Base-by-base conservation (phyloP, 2,329 filamentous ascomycete genomes). In the Alternaria alternata region DNA sequence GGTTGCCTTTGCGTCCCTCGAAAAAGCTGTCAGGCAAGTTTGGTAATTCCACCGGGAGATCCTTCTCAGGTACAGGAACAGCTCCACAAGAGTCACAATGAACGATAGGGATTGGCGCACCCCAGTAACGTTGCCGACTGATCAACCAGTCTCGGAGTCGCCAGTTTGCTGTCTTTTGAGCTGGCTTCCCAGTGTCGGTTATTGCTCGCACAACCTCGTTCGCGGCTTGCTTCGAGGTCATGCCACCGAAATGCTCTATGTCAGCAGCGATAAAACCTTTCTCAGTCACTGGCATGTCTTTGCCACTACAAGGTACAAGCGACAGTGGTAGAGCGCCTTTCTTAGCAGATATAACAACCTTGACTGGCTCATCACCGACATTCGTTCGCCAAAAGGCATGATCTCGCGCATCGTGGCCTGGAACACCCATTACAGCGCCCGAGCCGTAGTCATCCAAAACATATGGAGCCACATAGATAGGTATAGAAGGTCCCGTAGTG, bases 91-190 rank as follows among this genome's bases (percentile, higher is more conserved):
- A 84, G 18, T 80, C 76, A 73, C 93, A 96, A 79, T 97, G 92
- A 36, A 96, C 84, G 54, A 97, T 93, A 18, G 93, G 93, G 54
- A 97, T 96, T 0, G 93, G 93, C 0, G 93, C 87, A 14, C 93
- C 93, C 93, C 93, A 97, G 75, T 96, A 96, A 65, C 93, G 85
- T 78, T 97, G 93, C n/a, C 93, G 88, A 75, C 92, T 96, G 70
- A 97, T 90, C 57, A 97, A 82, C 93, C 93, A 97, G 78, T 97
- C 93, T 61, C 92, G 85, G 26, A 97, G 83, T 52, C 91, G 88
- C 92, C 92, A 96, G 62, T 87, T 91, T 60, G 91, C 88, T 8
- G 86, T 82, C n/a, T 81, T 76, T 57, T 87, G 83, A 9, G 88
- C 91, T n/a, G 88, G 81, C 1, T 82, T 79, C 5, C 86, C 85